Evolutionary conservation across 2,329 filamentous ascomycete species (phyloP).

Genomic region (Diaporthe helianthi): DNA sequence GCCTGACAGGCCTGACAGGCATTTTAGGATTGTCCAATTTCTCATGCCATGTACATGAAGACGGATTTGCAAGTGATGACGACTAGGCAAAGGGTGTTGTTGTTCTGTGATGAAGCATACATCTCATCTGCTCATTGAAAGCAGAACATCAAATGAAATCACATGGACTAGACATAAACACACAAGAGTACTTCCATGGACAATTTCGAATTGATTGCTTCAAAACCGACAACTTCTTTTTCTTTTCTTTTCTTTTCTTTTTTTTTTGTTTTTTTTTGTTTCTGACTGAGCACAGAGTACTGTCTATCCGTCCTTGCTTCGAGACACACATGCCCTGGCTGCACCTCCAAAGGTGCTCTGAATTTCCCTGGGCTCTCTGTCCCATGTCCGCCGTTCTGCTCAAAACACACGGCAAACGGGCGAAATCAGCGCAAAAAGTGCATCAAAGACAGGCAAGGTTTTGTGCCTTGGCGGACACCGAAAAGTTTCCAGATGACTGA

Average conservation of each 20-base stretch:
- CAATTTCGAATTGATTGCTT: background rate
- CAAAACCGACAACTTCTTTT: background rate
- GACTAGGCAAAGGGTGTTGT: too few species aligned
- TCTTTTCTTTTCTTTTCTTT: too few species aligned
- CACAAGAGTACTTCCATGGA: too few species aligned
- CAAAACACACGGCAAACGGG: background rate
- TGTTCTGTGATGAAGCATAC: too few species aligned
- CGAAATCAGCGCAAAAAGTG: background rate
- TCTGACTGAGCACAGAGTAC: slow-evolving; percentile 4
- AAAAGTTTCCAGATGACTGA: background rate
- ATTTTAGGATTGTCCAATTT: background rate
- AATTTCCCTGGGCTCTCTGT: too few species aligned
- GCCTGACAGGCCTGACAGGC: background rate
- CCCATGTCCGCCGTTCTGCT: background rate
- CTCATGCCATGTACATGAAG: background rate
- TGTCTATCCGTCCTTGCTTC: slow-evolving; percentile 12
- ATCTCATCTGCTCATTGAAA: background rate
- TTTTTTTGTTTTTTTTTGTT: background rate
- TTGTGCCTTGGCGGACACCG: background rate
- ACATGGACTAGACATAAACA: background rate
- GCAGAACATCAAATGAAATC: background rate
- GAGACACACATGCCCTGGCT: background rate
- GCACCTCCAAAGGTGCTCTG: background rate
- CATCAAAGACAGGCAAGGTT: background rate
- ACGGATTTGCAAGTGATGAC: background rate